phyloP scores from a whole-genome alignment of 1,139 yeast species.

The Saccharomyces pastorianus region DNA sequence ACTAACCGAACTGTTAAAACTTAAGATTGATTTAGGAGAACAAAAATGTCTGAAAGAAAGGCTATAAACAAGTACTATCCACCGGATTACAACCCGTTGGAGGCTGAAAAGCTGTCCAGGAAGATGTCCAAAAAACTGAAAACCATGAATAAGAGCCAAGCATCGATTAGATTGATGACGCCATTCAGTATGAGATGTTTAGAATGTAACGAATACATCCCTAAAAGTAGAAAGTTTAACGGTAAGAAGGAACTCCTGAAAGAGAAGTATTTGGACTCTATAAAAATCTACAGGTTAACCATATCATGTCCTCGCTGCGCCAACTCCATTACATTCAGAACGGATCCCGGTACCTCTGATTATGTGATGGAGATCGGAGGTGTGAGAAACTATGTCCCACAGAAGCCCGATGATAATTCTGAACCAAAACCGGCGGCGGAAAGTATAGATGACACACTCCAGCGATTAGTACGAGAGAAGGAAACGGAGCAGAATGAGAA shows the following conservation, averaged over 20 bases:
- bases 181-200: slow-evolving; percentile 88
- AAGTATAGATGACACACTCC: slow-evolving; percentile 63
- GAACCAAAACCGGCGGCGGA: slow-evolving; percentile 38
- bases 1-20: not conserved
- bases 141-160: slow-evolving; percentile 35
- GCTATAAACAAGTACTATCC: slow-evolving; percentile 84
- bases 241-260: slow-evolving; percentile 73
- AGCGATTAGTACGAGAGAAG: slow-evolving; percentile 61
- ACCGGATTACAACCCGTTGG: slow-evolving; percentile 80
- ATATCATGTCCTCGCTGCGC: slow-evolving; percentile 83
- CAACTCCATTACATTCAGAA: slow-evolving; percentile 63
- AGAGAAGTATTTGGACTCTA: slow-evolving; percentile 59
- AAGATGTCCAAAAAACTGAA: slow-evolving; percentile 40
- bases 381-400: slow-evolving; percentile 55
- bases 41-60: slow-evolving; percentile 74
- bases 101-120: slow-evolving; percentile 40
- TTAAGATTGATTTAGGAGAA: too few species aligned
- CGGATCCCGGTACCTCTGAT: slow-evolving; percentile 82
- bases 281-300: slow-evolving; percentile 62
- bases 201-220: slow-evolving; percentile 75
- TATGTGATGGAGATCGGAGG: slow-evolving; percentile 77
- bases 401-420: slow-evolving; percentile 31
- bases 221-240: slow-evolving; percentile 80
- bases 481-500: slow-evolving; percentile 40
- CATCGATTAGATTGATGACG: slow-evolving; percentile 76